A percentile compares a stretch with the other conserved stretches of the same genome.
These are phyloP conservation scores for Telfairia occidentalis DNA, from an alignment of 331 rosid species.

Conservation along the genomic window DNA sequence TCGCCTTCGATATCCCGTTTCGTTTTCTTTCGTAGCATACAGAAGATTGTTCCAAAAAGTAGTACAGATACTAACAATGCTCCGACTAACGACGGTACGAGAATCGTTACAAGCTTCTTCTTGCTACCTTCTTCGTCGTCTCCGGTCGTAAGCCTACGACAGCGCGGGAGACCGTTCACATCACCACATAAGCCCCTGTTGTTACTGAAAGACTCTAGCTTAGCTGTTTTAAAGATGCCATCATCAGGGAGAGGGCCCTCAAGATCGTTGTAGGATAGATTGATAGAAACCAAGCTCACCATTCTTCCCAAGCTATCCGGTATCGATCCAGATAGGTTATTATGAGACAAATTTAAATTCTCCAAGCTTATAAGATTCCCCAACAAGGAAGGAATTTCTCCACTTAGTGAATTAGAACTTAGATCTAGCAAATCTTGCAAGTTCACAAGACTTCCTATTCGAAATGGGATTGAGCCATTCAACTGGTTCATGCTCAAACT, in stretches of 20 bases:
- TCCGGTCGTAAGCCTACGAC: constrained; percentile 9
- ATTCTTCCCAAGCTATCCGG: constrained; percentile 24
- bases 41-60: neutral
- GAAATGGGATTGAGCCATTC: constrained; percentile 35
- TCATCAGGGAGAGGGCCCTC: constrained; percentile 35
- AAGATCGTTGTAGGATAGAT: constrained; percentile 41
- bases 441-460: constrained; percentile 30
- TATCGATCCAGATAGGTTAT: constrained; percentile 35
- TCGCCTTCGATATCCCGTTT: neutral
- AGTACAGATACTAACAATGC: neutral
- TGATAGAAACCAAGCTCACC: constrained; percentile 30
- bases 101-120: constrained; percentile 12
- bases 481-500: constrained; percentile 31
- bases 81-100: constrained; percentile 30
- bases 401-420: constrained; percentile 43
- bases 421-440: constrained; percentile 37
- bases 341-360: constrained; percentile 41
- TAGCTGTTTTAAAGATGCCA: constrained; percentile 29
- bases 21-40: constrained; percentile 14
- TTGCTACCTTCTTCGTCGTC: constrained; percentile 11
- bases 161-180: constrained; percentile 22
- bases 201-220: constrained; percentile 24
- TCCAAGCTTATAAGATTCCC: constrained; percentile 27
- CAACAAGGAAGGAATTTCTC: constrained; percentile 28
- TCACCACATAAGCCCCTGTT: constrained; percentile 37